Evolutionary conservation across 164 flowering plant genomes (phyloP).

Genomic region (Magnolia changhungtana): DNA sequence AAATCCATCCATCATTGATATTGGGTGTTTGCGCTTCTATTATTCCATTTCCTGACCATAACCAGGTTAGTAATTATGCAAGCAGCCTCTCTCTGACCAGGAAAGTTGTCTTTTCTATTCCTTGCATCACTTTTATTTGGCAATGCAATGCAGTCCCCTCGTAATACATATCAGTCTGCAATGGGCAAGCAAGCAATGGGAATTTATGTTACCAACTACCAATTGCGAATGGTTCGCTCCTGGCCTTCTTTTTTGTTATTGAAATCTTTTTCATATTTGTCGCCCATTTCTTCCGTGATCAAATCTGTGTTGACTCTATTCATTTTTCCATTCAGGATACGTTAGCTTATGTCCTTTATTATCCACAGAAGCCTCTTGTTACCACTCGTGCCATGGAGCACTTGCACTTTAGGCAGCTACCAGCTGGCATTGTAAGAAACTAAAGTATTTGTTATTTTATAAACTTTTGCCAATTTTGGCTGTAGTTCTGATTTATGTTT

Average conservation of each 20-base stretch:
- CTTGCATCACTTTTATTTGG: background rate
- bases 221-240: conserved; percentile 79
- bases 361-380: conserved; percentile 96
- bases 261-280: background rate
- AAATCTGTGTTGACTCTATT: background rate
- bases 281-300: conserved; percentile 50
- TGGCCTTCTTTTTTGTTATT: background rate
- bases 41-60: conserved; percentile 98
- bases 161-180: conserved; percentile 97
- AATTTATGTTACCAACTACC: conserved; percentile 94
- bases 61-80: conserved; percentile 54
- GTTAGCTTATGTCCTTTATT: conserved; percentile 93
- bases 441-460: background rate
- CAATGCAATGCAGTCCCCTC: conserved; percentile 66
- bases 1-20: conserved; percentile 94
- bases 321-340: conserved; percentile 61
- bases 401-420: conserved; percentile 92
- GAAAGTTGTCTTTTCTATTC: background rate
- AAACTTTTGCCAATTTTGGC: background rate
- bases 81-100: background rate
- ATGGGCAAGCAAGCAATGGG: conserved; percentile 99
- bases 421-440: conserved; percentile 86
- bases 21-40: conserved; percentile 99
- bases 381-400: conserved; percentile 98
- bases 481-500: background rate